phyloP scores from a whole-genome alignment of 2,329 filamentous ascomycete genomes.

The Chlorencoelia australis region DNA sequence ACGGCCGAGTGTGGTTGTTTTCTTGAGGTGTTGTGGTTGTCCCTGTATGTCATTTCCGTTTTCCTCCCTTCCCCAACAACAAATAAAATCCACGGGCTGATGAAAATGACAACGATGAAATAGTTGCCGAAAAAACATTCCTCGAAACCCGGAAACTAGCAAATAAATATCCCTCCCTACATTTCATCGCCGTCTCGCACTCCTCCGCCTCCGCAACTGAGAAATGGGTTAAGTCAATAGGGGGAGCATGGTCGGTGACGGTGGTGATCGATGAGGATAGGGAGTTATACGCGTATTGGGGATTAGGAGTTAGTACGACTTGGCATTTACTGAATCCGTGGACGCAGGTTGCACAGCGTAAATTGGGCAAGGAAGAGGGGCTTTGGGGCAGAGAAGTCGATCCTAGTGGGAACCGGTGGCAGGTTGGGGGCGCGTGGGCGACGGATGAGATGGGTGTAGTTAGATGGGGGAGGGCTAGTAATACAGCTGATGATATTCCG shows the following conservation, averaged over 20 bases:
- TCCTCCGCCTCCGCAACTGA: constrained; percentile 48
- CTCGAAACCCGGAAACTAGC: constrained; percentile 44
- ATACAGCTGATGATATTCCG: constrained; percentile 42
- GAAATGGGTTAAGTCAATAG: constrained; percentile 22
- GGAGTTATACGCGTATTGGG: constrained; percentile 55
- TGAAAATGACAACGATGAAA: background rate
- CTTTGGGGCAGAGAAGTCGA: constrained; percentile 54
- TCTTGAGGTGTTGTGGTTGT: constrained; percentile 64
- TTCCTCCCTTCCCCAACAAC: background rate
- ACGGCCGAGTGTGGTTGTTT: constrained; percentile 52
- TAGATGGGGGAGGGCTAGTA: constrained; percentile 40
- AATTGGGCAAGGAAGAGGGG: constrained; percentile 49
- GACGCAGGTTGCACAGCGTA: constrained; percentile 45
- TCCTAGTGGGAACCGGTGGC: constrained; percentile 58
- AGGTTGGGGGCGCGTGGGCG: constrained; percentile 48
- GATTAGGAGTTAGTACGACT: constrained; percentile 49
- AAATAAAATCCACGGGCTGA: background rate
- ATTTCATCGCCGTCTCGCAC: constrained; percentile 55
- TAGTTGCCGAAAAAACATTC: constrained; percentile 62
- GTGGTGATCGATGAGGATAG: constrained; percentile 53
- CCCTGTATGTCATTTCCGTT: constrained; percentile 47
- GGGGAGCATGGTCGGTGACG: constrained; percentile 36
- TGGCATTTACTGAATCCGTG: constrained; percentile 54
- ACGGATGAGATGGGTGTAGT: constrained; percentile 32
- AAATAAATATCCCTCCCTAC: constrained; percentile 38